phyloP scores from a whole-genome alignment of 2,329 filamentous ascomycete species.

The Metarhizium guizhouense region DNA sequence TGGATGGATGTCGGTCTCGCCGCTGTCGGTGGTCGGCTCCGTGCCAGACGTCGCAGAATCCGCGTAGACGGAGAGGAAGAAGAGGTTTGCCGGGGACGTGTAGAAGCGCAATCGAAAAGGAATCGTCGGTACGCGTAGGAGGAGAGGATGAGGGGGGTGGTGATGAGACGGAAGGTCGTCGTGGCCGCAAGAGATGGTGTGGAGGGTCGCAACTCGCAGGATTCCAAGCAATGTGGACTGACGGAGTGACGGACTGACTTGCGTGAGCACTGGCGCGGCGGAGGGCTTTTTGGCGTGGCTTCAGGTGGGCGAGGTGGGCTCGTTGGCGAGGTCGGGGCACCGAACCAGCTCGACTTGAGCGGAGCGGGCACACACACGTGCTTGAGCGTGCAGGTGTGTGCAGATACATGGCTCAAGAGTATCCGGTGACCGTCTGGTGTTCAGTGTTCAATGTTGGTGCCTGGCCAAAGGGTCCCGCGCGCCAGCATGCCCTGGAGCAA shows the following conservation, averaged over 20 bases:
- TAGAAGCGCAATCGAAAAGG: not conserved
- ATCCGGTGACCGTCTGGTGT: too few relatives aligned
- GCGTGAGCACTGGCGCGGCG: too few relatives aligned
- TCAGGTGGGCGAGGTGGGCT: not conserved
- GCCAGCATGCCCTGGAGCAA: too few relatives aligned
- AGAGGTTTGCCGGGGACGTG: not conserved
- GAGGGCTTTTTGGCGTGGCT: not conserved
- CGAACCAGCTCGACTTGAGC: too few relatives aligned
- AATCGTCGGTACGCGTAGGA: not conserved
- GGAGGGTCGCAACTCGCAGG: not conserved
- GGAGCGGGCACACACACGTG: too few relatives aligned
- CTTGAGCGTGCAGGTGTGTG: too few relatives aligned
- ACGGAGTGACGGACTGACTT: too few relatives aligned
- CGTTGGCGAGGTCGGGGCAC: too few relatives aligned
- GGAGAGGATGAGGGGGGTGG: not conserved
- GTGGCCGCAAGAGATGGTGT: constrained; percentile 3
- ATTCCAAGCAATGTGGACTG: too few relatives aligned
- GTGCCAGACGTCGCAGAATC: constrained; percentile 5
- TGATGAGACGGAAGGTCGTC: constrained; percentile 1
- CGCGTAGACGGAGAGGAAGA: not conserved
- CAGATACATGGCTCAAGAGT: too few relatives aligned
- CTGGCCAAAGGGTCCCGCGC: too few relatives aligned
- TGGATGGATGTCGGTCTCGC: not conserved
- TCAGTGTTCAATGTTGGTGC: too few relatives aligned
- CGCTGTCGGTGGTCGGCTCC: not conserved